These are phyloP conservation scores for Suillus clintonianus DNA, from an alignment of 768 basidiomycete species.

Conservation along the genomic window DNA sequence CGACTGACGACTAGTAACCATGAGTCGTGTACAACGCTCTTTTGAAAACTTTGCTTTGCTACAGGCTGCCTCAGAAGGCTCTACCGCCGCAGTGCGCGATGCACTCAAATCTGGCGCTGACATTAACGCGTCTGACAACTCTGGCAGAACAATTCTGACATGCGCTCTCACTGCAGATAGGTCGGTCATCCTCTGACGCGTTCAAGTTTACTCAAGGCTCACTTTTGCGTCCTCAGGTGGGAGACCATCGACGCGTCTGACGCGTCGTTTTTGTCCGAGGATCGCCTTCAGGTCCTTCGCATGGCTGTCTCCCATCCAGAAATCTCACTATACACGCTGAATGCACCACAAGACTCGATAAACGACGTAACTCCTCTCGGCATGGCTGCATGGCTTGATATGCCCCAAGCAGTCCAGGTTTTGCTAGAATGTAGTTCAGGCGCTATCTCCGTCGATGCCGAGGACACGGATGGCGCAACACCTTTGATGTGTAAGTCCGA, in stretches of 20 bases:
- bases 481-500: conserved; percentile 77
- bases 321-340: conserved; percentile 68
- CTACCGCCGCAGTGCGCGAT: conserved; percentile 51
- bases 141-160: conserved; percentile 64
- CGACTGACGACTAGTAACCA: conserved; percentile 37
- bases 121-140: conserved; percentile 63
- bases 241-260: conserved; percentile 66
- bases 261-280: conserved; percentile 64
- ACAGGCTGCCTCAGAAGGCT: conserved; percentile 57
- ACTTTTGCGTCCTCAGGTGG: conserved; percentile 49
- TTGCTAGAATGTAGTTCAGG: conserved; percentile 66
- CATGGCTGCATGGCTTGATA: conserved; percentile 78
- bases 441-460: conserved; percentile 68
- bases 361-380: conserved; percentile 77
- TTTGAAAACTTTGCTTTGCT: conserved; percentile 49
- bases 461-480: conserved; percentile 75
- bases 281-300: conserved; percentile 59
- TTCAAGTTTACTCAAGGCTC: conserved; percentile 7
- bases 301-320: conserved; percentile 55
- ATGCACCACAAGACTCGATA: conserved; percentile 70
- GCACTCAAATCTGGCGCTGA: conserved; percentile 64
- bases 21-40: conserved; percentile 40
- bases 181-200: conserved; percentile 39
- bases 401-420: conserved; percentile 56
- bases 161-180: conserved; percentile 73